These are phyloP conservation scores for Chamaenerion angustifolium DNA, from an alignment of 345 rosid species.

Conservation along the genomic window DNA sequence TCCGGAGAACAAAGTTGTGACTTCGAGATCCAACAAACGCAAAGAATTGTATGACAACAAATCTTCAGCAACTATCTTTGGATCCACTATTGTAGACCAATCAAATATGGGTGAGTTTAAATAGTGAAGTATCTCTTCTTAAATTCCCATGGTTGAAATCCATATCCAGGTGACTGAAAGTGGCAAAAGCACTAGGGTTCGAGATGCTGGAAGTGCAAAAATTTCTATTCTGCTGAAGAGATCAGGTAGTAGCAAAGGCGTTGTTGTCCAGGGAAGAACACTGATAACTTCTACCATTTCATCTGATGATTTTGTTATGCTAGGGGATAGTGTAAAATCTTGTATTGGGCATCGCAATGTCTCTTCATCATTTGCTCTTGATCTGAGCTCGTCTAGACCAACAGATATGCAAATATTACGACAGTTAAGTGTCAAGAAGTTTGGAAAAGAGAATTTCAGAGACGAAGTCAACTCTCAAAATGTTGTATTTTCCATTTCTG, in stretches of 20 bases:
- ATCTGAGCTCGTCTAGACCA: constrained; percentile 53
- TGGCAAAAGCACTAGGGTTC: background rate
- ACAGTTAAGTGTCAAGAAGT: constrained; percentile 57
- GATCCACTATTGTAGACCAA: constrained; percentile 19
- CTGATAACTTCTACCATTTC: constrained; percentile 42
- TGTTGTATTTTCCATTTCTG: constrained; percentile 37
- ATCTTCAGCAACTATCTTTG: constrained; percentile 12
- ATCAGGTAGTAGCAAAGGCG: constrained; percentile 71
- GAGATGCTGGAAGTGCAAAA: constrained; percentile 28
- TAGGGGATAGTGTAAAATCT: constrained; percentile 74
- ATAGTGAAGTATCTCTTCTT: background rate
- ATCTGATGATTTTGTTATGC: constrained; percentile 56
- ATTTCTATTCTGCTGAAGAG: constrained; percentile 62
- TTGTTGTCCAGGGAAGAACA: constrained; percentile 49
- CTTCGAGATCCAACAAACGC: too few relatives aligned
- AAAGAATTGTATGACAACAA: constrained; percentile 7
- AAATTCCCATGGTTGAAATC: background rate
- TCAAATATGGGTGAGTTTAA: constrained; percentile 2
- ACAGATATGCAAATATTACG: constrained; percentile 44
- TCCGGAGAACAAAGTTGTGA: too few relatives aligned
- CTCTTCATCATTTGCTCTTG: constrained; percentile 81
- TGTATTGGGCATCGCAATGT: constrained; percentile 56
- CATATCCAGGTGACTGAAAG: background rate
- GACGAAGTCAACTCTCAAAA: constrained; percentile 51
- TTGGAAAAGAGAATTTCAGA: constrained; percentile 54